Base-by-base conservation (phyloP, 2,329 filamentous ascomycete species). In the Arthrobotrys entomopaga region DNA sequence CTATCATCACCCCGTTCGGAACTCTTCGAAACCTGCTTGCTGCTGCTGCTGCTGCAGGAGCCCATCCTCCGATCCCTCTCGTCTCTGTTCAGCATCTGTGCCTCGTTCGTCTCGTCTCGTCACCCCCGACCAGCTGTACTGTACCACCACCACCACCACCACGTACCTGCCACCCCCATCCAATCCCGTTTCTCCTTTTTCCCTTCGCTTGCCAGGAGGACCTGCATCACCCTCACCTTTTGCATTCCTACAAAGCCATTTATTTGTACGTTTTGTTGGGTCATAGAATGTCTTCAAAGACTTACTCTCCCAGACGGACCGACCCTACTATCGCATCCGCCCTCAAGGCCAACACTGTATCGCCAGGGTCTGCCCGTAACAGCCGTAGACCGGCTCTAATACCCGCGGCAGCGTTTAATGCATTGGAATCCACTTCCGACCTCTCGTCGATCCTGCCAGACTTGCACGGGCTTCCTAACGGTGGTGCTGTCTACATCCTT, bases 371-470 rank as follows among this genome's bases (percentile, higher is more conserved):
- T 20, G 48, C 58, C 26, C 42, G 59, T 42, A 42, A 63, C 53
- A 53, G 54, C 20, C 50, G 71, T 3, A 38, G 71, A 4, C 71
- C 71, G n/a, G 71, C 71, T 4, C 19, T 75, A 10, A 75, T 75
- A 42, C 71, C 71, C 19, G 63, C 65, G 16, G 50, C 71, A 2
- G 58, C 58, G 3, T 75, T 75, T 34, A 75, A 75, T 46, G 53
- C 71, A 1, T 22, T 75, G 42, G 63, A 67, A 43, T 75, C 71
- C 2, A 65, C 71, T 5, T 57, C 57, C 4, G 71, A 75, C 26
- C 64, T 75, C 11, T 69, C 71, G 16, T 64, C 57, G 3, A 75
- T 75, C 15, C 53, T 75, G 11, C 71, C 71, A 13, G 60, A 75
- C 19, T 38, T 67, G 4, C 71, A 75, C 34, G 71, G 71, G 2